phyloP scores from a whole-genome alignment of 768 basidiomycete species.

The Mycena vulgaris region DNA sequence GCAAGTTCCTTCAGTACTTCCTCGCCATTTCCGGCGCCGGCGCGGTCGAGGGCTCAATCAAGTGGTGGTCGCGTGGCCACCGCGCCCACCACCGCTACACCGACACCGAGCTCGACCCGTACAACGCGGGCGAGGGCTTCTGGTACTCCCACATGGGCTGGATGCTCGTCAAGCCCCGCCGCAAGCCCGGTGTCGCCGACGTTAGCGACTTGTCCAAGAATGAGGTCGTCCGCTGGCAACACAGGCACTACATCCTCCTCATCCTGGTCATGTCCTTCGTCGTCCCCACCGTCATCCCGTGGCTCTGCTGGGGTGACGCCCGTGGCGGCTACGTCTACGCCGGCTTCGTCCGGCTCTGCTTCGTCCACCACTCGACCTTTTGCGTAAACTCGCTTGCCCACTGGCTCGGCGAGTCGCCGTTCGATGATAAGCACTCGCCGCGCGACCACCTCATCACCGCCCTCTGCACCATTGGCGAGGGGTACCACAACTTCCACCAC shows the following conservation, averaged over 20 bases:
- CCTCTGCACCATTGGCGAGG: conserved; percentile 93
- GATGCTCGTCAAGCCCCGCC: conserved; percentile 94
- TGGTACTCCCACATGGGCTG: conserved; percentile 91
- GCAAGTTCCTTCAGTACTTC: conserved; percentile 85
- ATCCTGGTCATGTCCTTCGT: conserved; percentile 82
- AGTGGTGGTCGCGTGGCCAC: conserved; percentile 99
- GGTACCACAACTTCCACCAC: conserved; percentile 99
- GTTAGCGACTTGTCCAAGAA: conserved; percentile 90
- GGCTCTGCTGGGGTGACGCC: conserved; percentile 89
- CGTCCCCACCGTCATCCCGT: conserved; percentile 84
- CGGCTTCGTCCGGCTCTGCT: conserved; percentile 81
- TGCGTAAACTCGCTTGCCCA: conserved; percentile 98
- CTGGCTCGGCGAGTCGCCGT: conserved; percentile 95
- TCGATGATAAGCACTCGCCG: conserved; percentile 98
- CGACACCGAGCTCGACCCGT: conserved; percentile 96
- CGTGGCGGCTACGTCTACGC: conserved; percentile 91
- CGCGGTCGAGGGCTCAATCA: conserved; percentile 96
- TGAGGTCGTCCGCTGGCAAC: conserved; percentile 90
- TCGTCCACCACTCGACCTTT: conserved; percentile 97
- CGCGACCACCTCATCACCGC: conserved; percentile 93
- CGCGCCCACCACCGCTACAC: conserved; percentile 98
- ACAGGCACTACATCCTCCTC: conserved; percentile 82
- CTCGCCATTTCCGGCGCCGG: conserved; percentile 91
- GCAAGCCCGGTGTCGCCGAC: conserved; percentile 95
- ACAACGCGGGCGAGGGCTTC: conserved; percentile 93